These are phyloP conservation scores for Citrus glauca DNA, from an alignment of 345 rosid species.

Conservation along the genomic window DNA sequence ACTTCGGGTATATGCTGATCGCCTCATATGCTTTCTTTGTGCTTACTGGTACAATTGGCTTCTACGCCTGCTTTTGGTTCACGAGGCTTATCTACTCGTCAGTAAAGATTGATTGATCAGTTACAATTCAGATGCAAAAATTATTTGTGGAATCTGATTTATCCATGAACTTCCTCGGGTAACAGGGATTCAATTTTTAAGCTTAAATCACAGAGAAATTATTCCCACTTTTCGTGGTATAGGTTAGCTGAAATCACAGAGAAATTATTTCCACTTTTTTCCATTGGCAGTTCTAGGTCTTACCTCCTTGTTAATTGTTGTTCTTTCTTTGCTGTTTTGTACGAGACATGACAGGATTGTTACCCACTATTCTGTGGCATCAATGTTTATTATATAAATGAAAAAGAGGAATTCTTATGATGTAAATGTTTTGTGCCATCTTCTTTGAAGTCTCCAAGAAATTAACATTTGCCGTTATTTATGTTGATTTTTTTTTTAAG, in stretches of 20 bases:
- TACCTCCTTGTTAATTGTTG: neutral
- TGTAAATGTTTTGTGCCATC: neutral
- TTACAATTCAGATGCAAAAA: neutral
- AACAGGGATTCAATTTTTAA: conserved; percentile 24
- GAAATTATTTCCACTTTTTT: conserved; percentile 14
- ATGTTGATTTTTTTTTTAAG: no score
- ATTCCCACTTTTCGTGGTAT: conserved; percentile 11
- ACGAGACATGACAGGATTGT: conserved; percentile 9
- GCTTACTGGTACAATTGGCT: conserved; percentile 76
- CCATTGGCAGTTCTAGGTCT: conserved; percentile 12
- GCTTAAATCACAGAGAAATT: conserved; percentile 20
- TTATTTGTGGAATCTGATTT: conserved; percentile 4
- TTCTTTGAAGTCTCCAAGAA: neutral
- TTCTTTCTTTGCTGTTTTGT: conserved; percentile 9
- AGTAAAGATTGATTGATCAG: conserved; percentile 59
- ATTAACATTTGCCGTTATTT: neutral
- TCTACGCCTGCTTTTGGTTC: conserved; percentile 91
- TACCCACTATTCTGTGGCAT: neutral
- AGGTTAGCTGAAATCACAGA: conserved; percentile 16
- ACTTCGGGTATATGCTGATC: conserved; percentile 88
- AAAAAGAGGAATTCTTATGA: conserved; percentile 10
- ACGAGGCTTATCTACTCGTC: conserved; percentile 87
- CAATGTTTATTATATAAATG: conserved; percentile 10
- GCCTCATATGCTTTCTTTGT: conserved; percentile 77
- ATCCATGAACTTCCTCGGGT: neutral